phyloP scores from a whole-genome alignment of 2,329 filamentous ascomycete genomes.

The Diplocarpon rosae region DNA sequence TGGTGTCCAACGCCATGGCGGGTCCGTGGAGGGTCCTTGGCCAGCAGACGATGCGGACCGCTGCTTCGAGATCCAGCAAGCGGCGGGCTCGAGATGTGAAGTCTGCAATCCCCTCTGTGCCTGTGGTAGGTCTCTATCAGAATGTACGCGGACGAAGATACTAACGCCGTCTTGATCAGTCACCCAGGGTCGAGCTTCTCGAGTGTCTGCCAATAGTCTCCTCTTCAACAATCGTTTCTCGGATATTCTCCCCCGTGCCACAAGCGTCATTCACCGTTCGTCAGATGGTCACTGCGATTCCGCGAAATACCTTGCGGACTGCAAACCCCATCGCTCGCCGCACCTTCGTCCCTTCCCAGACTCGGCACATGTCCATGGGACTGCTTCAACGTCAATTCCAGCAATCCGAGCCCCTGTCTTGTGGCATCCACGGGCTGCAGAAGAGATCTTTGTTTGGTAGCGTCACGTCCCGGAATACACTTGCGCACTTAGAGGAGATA shows the following conservation, averaged over 20 bases:
- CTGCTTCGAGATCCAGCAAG: constrained; percentile 8
- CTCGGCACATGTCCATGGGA: constrained; percentile 19
- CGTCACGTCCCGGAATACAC: constrained; percentile 42
- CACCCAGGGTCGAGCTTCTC: constrained; percentile 11
- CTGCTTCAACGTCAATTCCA: constrained; percentile 13
- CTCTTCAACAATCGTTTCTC: constrained; percentile 10
- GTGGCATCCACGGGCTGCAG: constrained; percentile 9
- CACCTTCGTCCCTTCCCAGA: constrained; percentile 10
- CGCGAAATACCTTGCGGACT: constrained; percentile 14
- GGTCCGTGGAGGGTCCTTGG: constrained; percentile 29
- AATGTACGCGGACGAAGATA: background rate
- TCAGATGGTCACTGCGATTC: constrained; percentile 13
- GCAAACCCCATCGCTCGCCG: constrained; percentile 16
- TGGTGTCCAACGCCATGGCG: constrained; percentile 30
- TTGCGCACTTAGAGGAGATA: constrained; percentile 79
- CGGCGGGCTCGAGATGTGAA: constrained; percentile 1
- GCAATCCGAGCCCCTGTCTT: constrained; percentile 8
- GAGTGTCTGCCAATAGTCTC: constrained; percentile 14
- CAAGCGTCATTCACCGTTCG: constrained; percentile 11
- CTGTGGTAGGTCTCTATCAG: constrained; percentile 5
- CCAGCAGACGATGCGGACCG: constrained; percentile 12
- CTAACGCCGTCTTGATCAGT: constrained; percentile 7
- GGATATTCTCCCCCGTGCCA: constrained; percentile 8
- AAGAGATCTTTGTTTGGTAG: constrained; percentile 21
- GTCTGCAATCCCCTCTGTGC: constrained; percentile 1